phyloP scores from a whole-genome alignment of 1,284 basidiomycete genomes.

The Austroboletus rostrupii region DNA sequence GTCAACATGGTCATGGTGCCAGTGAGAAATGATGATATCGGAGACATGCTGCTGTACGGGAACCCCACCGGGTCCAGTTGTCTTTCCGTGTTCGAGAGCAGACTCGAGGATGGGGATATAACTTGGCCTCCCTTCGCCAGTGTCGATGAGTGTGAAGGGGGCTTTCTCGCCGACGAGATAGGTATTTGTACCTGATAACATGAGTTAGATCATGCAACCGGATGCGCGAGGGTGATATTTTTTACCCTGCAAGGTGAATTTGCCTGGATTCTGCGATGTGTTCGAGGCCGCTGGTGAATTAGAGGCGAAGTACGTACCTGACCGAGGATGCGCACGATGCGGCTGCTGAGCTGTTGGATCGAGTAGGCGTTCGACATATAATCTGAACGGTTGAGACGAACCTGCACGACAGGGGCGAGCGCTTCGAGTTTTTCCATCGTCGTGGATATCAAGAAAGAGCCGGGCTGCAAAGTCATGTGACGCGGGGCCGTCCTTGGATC shows the following conservation, averaged over 20 bases:
- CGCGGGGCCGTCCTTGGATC: neutral
- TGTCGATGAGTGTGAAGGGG: constrained; percentile 82
- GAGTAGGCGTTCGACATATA: neutral
- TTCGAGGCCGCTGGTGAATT: too few species aligned
- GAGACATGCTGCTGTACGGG: constrained; percentile 53
- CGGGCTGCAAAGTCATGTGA: too few species aligned
- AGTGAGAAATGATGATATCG: constrained; percentile 89
- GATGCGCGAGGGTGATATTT: neutral
- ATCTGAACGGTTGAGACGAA: constrained; percentile 24
- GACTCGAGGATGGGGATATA: constrained; percentile 69
- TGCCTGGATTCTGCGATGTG: constrained; percentile 73
- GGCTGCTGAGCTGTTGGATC: constrained; percentile 51
- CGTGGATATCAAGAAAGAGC: neutral
- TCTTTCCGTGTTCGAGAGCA: constrained; percentile 39
- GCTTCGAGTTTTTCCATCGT: constrained; percentile 45
- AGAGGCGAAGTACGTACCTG: constrained; percentile 46
- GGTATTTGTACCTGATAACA: constrained; percentile 77
- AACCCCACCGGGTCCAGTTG: constrained; percentile 25
- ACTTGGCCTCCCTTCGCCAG: constrained; percentile 72
- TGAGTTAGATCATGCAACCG: neutral
- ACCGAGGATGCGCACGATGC: constrained; percentile 64
- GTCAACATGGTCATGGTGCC: constrained; percentile 83
- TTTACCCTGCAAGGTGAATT: constrained; percentile 87
- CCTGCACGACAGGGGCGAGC: constrained; percentile 50
- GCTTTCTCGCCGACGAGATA: constrained; percentile 75